Conservation (phyloP, 495 filamentous ascomycete genomes). For the Parachaetomium inaequale region DNA sequence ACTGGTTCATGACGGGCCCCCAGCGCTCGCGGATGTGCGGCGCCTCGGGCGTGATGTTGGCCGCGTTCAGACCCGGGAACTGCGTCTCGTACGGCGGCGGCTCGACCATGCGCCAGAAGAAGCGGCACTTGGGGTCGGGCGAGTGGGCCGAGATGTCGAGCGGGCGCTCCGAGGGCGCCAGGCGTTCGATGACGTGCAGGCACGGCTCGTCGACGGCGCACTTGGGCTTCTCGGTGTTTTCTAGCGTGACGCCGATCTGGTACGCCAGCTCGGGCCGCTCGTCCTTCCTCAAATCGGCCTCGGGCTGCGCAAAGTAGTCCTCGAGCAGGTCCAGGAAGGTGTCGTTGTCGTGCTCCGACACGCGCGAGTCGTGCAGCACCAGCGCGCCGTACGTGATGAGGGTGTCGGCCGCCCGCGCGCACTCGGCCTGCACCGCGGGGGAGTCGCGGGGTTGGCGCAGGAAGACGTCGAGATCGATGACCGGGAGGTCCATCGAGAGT, state of each 20-base stretch:
- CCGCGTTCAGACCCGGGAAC: conserved; percentile 46
- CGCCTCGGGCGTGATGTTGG: conserved; percentile 43
- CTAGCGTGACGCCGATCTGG: conserved; percentile 52
- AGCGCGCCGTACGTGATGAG: conserved; percentile 50
- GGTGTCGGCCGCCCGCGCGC: conserved; percentile 42
- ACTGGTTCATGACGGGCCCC: conserved; percentile 45
- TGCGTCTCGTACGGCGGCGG: conserved; percentile 43
- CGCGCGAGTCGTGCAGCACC: conserved; percentile 51
- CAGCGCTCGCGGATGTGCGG: conserved; percentile 42
- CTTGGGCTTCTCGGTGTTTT: conserved; percentile 54
- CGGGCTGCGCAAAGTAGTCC: conserved; percentile 53
- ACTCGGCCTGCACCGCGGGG: conserved; percentile 42
- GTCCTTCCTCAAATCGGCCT: conserved; percentile 37
- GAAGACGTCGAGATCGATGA: conserved; percentile 51
- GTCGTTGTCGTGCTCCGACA: conserved; percentile 46
- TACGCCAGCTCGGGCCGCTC: conserved; percentile 49
- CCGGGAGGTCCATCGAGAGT: conserved; percentile 48
- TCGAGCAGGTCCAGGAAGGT: conserved; percentile 51
- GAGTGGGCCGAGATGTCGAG: conserved; percentile 45
- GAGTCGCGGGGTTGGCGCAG: conserved; percentile 34
- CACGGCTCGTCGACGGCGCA: conserved; percentile 53
- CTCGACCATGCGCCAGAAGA: conserved; percentile 51
- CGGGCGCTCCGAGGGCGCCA: conserved; percentile 45
- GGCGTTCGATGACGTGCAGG: conserved; percentile 44
- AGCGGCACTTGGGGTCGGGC: conserved; percentile 50